These are phyloP conservation scores for Ceriops zippeliana DNA, from an alignment of 345 rosid genomes.

Conservation along the genomic window DNA sequence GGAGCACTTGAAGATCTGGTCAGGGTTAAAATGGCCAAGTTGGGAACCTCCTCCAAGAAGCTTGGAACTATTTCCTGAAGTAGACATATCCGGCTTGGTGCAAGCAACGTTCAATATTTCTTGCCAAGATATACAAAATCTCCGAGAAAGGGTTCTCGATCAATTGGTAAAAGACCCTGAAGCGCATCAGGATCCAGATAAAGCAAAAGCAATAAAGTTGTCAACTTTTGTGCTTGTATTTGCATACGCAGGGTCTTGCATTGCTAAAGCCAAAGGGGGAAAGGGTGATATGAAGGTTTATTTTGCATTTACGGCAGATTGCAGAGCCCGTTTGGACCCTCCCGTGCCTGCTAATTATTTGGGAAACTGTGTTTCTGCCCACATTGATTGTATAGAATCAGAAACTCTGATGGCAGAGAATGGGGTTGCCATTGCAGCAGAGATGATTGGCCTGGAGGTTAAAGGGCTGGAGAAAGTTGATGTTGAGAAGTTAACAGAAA, in stretches of 20 bases:
- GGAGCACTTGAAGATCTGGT: neutral
- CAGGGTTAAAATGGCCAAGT: neutral
- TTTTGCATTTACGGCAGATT: conserved; percentile 30
- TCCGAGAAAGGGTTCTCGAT: conserved; percentile 21
- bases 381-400: neutral
- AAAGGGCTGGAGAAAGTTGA: conserved; percentile 5
- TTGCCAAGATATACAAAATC: conserved; percentile 20
- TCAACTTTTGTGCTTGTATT: conserved; percentile 37
- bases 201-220: conserved; percentile 7
- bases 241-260: conserved; percentile 25
- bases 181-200: neutral
- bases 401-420: neutral
- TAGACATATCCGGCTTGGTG: conserved; percentile 16
- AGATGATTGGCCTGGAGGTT: conserved; percentile 13
- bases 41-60: conserved; percentile 13
- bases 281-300: conserved; percentile 3
- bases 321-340: conserved; percentile 32
- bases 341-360: conserved; percentile 38
- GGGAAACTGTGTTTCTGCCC: conserved; percentile 35
- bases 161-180: neutral
- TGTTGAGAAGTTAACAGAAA: conserved; percentile 5
- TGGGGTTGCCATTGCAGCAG: conserved; percentile 8
- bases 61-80: conserved; percentile 24
- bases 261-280: conserved; percentile 28
- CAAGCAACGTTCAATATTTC: conserved; percentile 34